A percentile compares a stretch with the other conserved stretches of the same genome.
Evolutionary conservation across 2,329 filamentous ascomycete genomes (phyloP).

Genomic region (Alternaria viburni): DNA sequence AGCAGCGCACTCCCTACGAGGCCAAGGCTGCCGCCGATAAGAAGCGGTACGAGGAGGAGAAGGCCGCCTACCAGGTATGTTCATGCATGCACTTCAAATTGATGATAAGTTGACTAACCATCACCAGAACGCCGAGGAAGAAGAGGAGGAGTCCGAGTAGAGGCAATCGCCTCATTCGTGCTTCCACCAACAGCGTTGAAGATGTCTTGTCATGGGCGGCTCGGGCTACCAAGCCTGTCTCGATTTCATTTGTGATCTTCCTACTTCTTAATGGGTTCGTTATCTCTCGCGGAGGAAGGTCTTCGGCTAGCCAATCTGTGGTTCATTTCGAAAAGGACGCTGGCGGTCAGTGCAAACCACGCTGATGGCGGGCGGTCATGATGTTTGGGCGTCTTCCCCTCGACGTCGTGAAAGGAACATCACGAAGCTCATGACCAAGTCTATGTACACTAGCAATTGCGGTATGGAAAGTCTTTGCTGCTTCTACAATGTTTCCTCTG

Average conservation of each 20-base stretch:
- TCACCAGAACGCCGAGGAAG: conserved; percentile 40
- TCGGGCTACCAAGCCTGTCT: conserved; percentile 28
- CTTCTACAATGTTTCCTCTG: neutral
- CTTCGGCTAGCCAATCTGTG: conserved; percentile 31
- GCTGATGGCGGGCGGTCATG: conserved; percentile 30
- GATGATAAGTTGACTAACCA: conserved; percentile 19
- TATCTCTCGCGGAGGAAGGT: conserved; percentile 26
- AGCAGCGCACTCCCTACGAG: conserved; percentile 93
- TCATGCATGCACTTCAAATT: neutral
- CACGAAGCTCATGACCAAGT: conserved; percentile 46
- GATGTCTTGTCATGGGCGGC: conserved; percentile 36
- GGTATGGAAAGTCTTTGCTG: conserved; percentile 41
- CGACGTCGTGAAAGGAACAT: conserved; percentile 35
- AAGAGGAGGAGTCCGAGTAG: conserved; percentile 52
- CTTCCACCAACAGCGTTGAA: conserved; percentile 15
- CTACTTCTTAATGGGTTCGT: conserved; percentile 32
- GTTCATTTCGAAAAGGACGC: conserved; percentile 27
- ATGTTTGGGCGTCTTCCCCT: conserved; percentile 41
- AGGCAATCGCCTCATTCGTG: conserved; percentile 9
- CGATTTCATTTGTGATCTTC: conserved; percentile 31
- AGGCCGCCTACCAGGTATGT: conserved; percentile 69
- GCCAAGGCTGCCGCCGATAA: conserved; percentile 96
- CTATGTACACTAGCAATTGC: conserved; percentile 47
- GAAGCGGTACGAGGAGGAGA: conserved; percentile 99
- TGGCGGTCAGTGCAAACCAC: conserved; percentile 38